Evolutionary conservation across 1,139 yeast species (phyloP), one percentile per base, ranked within the genome.

Genomic region (Arxiozyma heterogenica): DNA sequence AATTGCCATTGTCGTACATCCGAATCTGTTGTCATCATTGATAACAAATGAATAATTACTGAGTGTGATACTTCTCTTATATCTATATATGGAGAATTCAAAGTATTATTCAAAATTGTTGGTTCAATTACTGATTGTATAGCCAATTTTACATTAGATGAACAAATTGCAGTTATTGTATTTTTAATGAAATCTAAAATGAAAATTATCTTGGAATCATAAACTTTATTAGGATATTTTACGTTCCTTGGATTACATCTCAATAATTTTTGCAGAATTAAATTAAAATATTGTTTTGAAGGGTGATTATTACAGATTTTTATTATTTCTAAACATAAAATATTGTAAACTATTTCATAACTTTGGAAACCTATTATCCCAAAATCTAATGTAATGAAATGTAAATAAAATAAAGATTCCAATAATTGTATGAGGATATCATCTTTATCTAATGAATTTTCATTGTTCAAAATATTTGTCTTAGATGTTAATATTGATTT

Each of bases 351-450:
- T 38, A 58, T 58, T 44, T 64, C 65, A 47, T 66, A 67, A 9
- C 64, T 57, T 34, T 61, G 57, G 47, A 67, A 66, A 2, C 67
- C 70, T 7, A 50, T 52, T 1, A 56, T 53, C 1, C 70, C 70
- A 48, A 67, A 59, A 52, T 65, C 67, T 3, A 54, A 50, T 2
- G 64, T 56, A 30, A 67, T 64, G 47, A 64, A 66, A 51, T 63
- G 59, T 20, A 62, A 44, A 48, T 58, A 51, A 51, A 55, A 64
- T 15, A 67, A 50, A 17, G 59, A 56, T 39, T 59, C 51, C 2
- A 63, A 41, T 18, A 57, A 56, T 44, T 58, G 60, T 9, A 59
- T 54, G 4, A 54, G 49, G 2, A 38, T 38, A 5, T 38, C 39
- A 18, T 51, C 7, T 21, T 45, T 12, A 30, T 20, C 3, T 9